phyloP scores from a whole-genome alignment of 805 yeast species.

The Wickerhamiella occidentalis region DNA sequence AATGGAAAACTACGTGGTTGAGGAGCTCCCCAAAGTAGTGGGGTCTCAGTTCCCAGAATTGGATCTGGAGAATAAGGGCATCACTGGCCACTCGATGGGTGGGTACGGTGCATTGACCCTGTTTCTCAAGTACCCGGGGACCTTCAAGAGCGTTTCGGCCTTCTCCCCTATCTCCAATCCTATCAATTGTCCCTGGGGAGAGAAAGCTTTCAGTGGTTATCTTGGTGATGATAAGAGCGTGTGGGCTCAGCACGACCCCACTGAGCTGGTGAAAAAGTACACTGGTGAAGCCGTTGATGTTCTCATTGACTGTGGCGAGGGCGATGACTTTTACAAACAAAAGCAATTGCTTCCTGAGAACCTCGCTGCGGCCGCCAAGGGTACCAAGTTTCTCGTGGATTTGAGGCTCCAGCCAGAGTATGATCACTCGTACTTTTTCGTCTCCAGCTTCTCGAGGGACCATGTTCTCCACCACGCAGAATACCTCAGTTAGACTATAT shows the following conservation, averaged over 20 bases:
- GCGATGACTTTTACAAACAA: conserved; percentile 56
- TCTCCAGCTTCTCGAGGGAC: conserved; percentile 63
- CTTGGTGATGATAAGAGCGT: conserved; percentile 43
- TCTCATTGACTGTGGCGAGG: conserved; percentile 71
- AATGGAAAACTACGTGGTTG: conserved; percentile 74
- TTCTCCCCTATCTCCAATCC: conserved; percentile 89
- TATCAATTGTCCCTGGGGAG: conserved; percentile 69
- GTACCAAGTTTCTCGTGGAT: conserved; percentile 45
- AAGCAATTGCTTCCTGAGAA: conserved; percentile 66
- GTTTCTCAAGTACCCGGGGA: conserved; percentile 55
- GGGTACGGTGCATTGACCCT: conserved; percentile 82
- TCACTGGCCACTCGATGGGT: conserved; percentile 99
- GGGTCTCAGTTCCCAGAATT: conserved; percentile 33
- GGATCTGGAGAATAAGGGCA: conserved; percentile 47
- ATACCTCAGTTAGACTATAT: conserved; percentile 28
- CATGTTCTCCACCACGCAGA: conserved; percentile 85
- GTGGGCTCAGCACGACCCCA: conserved; percentile 81
- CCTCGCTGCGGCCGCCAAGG: conserved; percentile 48
- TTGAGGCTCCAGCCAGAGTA: conserved; percentile 62
- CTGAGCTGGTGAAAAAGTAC: conserved; percentile 50
- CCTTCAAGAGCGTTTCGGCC: conserved; percentile 71
- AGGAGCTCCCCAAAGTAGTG: conserved; percentile 53
- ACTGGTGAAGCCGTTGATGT: conserved; percentile 45
- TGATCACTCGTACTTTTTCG: conserved; percentile 84
- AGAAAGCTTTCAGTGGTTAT: conserved; percentile 68